Conservation (phyloP, 345 rosid genomes). For the Hibiscus tridactylites region DNA sequence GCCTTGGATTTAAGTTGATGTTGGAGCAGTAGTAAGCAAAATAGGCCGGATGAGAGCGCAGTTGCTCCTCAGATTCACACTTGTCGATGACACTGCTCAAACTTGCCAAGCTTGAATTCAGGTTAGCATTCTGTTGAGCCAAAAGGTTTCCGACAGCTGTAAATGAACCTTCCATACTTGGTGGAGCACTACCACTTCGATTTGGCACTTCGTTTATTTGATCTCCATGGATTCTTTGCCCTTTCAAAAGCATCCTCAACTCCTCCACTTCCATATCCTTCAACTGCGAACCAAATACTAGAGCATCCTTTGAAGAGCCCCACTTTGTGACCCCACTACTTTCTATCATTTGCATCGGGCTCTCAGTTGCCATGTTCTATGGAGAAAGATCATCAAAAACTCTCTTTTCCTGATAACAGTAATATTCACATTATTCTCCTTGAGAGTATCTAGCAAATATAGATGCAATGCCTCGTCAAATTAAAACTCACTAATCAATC, state of each 20-base stretch:
- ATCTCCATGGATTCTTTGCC: constrained; percentile 44
- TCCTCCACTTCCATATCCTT: constrained; percentile 63
- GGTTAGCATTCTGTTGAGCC: constrained; percentile 45
- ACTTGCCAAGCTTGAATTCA: constrained; percentile 40
- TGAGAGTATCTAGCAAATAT: not conserved
- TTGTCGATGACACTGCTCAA: constrained; percentile 45
- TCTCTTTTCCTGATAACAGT: constrained; percentile 18
- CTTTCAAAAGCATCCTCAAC: constrained; percentile 61
- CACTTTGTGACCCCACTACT: constrained; percentile 46
- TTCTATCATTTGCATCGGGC: constrained; percentile 74
- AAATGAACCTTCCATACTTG: constrained; percentile 94
- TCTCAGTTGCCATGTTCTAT: constrained; percentile 66
- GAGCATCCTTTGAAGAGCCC: constrained; percentile 48
- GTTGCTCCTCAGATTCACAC: constrained; percentile 64
- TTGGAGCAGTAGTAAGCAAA: constrained; percentile 68
- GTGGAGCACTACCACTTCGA: constrained; percentile 97
- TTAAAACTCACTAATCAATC: not conserved
- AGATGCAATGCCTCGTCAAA: not conserved
- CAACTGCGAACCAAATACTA: constrained; percentile 42
- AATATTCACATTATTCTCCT: constrained; percentile 17
- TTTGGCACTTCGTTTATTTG: constrained; percentile 40
- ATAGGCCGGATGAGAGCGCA: constrained; percentile 78
- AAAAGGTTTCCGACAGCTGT: constrained; percentile 69
- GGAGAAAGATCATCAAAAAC: constrained; percentile 17
- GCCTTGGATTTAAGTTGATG: constrained; percentile 86